phyloP scores from a whole-genome alignment of 192 early-diverging fungal species.

The Podila minutissima region DNA sequence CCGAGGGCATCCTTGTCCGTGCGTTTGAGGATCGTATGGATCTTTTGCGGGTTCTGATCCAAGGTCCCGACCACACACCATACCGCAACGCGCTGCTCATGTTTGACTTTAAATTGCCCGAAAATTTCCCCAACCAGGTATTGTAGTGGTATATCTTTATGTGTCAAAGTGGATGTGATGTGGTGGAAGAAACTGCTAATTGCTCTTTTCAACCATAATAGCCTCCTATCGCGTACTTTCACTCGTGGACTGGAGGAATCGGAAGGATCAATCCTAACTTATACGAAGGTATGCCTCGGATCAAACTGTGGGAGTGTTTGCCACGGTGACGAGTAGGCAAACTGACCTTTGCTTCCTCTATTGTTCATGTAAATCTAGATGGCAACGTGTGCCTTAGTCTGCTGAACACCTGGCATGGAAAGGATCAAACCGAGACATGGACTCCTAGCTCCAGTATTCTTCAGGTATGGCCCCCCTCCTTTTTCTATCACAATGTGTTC shows the following conservation, averaged over 20 bases:
- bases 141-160: not conserved
- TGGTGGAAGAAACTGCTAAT: not conserved
- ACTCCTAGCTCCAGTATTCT: slow-evolving; percentile 57
- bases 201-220: not conserved
- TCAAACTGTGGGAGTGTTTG: not conserved
- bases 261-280: slow-evolving; percentile 69
- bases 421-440: slow-evolving; percentile 62
- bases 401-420: slow-evolving; percentile 67
- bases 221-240: slow-evolving; percentile 65
- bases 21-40: slow-evolving; percentile 67
- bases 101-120: slow-evolving; percentile 65
- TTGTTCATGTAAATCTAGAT: slow-evolving; percentile 20
- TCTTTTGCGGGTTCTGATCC: slow-evolving; percentile 62
- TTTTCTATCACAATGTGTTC: not conserved
- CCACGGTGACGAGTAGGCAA: no score
- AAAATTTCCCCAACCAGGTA: slow-evolving; percentile 57
- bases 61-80: slow-evolving; percentile 66
- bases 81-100: slow-evolving; percentile 68
- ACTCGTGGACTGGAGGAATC: slow-evolving; percentile 64
- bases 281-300: slow-evolving; percentile 55
- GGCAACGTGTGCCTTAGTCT: slow-evolving; percentile 69
- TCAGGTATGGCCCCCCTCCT: slow-evolving; percentile 28
- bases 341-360: not conserved
- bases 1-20: slow-evolving; percentile 67
- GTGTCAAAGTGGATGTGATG: not conserved